These are phyloP conservation scores for Neoboletus brunneissimus DNA, from an alignment of 768 basidiomycete genomes.

Conservation along the genomic window DNA sequence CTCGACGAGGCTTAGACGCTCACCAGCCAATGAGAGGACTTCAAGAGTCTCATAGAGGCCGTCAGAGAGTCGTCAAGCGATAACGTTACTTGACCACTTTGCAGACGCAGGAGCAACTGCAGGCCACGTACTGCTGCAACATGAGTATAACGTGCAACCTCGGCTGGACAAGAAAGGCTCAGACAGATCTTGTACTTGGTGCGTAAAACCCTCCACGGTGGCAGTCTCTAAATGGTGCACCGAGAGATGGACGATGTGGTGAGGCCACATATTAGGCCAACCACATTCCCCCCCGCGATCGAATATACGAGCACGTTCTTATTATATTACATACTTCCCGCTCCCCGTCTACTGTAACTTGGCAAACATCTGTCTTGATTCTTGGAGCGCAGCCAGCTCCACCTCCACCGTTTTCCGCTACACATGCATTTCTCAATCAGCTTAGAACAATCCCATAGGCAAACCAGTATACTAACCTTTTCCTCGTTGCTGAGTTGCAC, in stretches of 20 bases:
- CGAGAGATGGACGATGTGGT: neutral
- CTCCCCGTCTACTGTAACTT: slow-evolving; percentile 47
- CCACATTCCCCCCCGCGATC: neutral
- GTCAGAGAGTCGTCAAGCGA: too few species aligned
- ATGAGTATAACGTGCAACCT: too few species aligned
- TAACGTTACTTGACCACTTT: too few species aligned
- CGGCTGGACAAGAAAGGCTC: neutral
- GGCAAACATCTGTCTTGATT: slow-evolving; percentile 73
- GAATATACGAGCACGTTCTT: neutral
- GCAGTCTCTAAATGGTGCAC: neutral
- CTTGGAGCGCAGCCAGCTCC: slow-evolving; percentile 70
- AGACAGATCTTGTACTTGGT: neutral
- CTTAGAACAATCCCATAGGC: rapidly evolving
- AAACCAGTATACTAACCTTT: slow-evolving; percentile 49
- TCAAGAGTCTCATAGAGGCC: too few species aligned
- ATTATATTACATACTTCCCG: neutral
- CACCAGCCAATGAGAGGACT: too few species aligned
- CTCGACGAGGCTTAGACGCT: too few species aligned
- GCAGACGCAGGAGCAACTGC: too few species aligned
- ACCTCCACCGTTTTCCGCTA: slow-evolving; percentile 54
- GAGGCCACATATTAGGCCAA: neutral
- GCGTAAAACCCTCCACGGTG: neutral
- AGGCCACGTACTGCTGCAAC: too few species aligned
- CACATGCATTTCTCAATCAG: neutral
- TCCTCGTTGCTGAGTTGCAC: slow-evolving; percentile 76